Base-by-base conservation (phyloP, 352 stramenopile genomes). In the Phytophthora melonis region DNA sequence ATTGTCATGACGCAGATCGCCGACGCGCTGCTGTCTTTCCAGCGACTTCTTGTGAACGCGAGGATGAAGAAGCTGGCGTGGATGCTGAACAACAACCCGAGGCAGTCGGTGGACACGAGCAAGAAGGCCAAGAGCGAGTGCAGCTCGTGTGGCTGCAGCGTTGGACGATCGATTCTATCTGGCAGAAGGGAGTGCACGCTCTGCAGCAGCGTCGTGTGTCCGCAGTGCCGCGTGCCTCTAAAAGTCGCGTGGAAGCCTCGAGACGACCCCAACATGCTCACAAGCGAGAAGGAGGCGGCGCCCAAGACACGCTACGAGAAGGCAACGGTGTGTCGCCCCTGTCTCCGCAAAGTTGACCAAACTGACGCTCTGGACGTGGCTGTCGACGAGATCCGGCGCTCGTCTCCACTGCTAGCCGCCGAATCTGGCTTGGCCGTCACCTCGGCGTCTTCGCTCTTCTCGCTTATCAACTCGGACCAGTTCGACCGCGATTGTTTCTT, bases 11-110 rank as follows among this genome's bases (percentile, higher is more conserved):
- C 58, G 14, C 63, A 74, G 60, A 77, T 77, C 19, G 58, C 77
- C 3, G 69, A 83, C 18, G 68, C 69, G n/a, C 53, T 83, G 43
- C 39, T 83, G 43, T 83, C 77, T 9, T 80, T 72, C 54, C 77
- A 75, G 16, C 65, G 61, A 50, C 66, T 74, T 41, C 63, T 74
- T 27, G 25, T 74, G 27, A 90, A 83, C 55, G 83, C 72, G 19
- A 80, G 85, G 60, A 90, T 90, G 81, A 90, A 92, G 64, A 93
- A 93, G 62, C 74, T 93, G 32, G 72, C 75, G 57, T 93, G 86
- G 86, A 77, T 83, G 69, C 7, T 83, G 25, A 77, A 62, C 23
- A 72, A 60, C 47, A 72, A 50, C 5, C 43, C 52, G 23, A 47
- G 19, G 10, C 55, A 66, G 43, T 41, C 14, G 6, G 58, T 34